A percentile compares a stretch with the other conserved stretches of the same genome.
phyloP scores from a whole-genome alignment of 345 rosid species.

The Hibiscus trionum region DNA sequence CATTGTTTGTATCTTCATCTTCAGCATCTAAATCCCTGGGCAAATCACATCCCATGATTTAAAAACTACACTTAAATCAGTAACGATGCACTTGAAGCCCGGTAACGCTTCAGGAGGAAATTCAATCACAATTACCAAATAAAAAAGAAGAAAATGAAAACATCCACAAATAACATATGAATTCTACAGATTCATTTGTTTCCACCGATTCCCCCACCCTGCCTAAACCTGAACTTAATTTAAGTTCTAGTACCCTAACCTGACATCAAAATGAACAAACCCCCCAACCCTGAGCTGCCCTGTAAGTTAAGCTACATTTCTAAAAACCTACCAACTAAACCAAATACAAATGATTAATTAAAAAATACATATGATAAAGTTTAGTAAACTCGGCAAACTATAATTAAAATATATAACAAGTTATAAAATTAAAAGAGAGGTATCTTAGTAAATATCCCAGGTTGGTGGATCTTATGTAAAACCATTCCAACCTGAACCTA shows the following conservation, averaged over 20 bases:
- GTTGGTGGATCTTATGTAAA: neutral
- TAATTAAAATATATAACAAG: neutral
- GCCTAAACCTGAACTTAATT: neutral
- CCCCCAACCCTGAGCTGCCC: neutral
- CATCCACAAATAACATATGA: neutral
- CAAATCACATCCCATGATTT: neutral
- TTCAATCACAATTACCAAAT: neutral
- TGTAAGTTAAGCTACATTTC: too few species aligned
- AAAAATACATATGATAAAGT: neutral
- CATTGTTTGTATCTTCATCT: slow-evolving; percentile 45
- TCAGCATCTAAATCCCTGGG: slow-evolving; percentile 61
- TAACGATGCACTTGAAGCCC: neutral
- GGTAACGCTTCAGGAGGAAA: neutral
- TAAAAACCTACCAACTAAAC: neutral
- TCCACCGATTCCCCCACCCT: neutral
- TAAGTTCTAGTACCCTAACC: neutral
- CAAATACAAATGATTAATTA: neutral
- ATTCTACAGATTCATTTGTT: neutral
- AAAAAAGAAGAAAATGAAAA: neutral
- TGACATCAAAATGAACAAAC: neutral
- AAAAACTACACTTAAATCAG: neutral
- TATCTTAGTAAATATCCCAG: neutral
- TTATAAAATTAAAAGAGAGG: neutral
- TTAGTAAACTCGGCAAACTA: neutral
- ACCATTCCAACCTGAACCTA: neutral